A percentile compares a stretch with the other conserved stretches of the same genome.
Evolutionary conservation across 1,284 basidiomycete genomes (phyloP).

Genomic region (Taiwanofungus camphoratus): DNA sequence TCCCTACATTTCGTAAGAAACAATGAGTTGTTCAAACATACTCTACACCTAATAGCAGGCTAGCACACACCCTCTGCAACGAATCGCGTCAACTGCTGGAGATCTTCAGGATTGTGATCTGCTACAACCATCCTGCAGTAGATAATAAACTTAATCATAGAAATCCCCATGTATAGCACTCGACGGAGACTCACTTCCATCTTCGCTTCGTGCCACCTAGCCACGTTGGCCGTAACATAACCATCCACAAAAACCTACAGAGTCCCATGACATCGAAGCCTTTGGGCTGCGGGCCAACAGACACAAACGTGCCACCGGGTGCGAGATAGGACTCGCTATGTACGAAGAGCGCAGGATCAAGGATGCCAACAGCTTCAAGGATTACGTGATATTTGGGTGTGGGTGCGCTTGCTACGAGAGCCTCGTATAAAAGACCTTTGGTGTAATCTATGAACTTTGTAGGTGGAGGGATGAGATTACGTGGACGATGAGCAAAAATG

Average conservation of each 20-base stretch:
- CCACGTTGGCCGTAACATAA: constrained; percentile 32
- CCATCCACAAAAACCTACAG: constrained; percentile 16
- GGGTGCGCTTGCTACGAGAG: constrained; percentile 25
- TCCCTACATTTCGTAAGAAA: constrained; percentile 35
- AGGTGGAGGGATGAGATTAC: too few species aligned
- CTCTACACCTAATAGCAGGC: background rate
- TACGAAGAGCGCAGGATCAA: constrained; percentile 19
- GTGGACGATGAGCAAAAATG: background rate
- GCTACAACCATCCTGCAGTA: constrained; percentile 28
- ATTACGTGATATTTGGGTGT: constrained; percentile 38
- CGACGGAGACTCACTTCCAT: constrained; percentile 30
- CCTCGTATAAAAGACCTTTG: constrained; percentile 6
- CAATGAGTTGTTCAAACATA: background rate
- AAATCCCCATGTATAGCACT: background rate
- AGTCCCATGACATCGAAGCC: constrained; percentile 13
- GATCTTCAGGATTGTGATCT: constrained; percentile 23
- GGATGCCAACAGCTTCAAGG: constrained; percentile 34
- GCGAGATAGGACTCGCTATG: constrained; percentile 21
- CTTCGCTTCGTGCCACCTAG: constrained; percentile 42
- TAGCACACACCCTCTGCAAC: constrained; percentile 37
- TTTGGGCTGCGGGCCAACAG: constrained; percentile 24
- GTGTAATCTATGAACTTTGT: constrained; percentile 50
- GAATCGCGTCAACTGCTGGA: constrained; percentile 33
- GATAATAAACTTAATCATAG: constrained; percentile 16
- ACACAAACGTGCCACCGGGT: constrained; percentile 18